Base-by-base conservation (phyloP, 2,329 filamentous ascomycete species). In the Beauveria bassiana region DNA sequence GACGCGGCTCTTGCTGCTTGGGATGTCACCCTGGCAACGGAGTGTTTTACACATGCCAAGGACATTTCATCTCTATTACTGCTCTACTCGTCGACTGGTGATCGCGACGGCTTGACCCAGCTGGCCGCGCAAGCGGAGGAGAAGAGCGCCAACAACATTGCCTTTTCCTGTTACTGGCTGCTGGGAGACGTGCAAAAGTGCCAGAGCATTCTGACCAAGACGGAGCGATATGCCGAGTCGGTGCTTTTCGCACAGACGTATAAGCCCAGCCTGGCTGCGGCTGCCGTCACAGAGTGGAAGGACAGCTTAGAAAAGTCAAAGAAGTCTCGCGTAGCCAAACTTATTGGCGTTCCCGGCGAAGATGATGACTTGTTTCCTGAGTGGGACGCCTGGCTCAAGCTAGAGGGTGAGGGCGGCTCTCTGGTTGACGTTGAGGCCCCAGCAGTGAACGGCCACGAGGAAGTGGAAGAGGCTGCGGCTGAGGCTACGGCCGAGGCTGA, bases 201-300 rank as follows among this genome's bases (percentile, higher is more conserved):
- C 70, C 86, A 93, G 24, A 86, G 91, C 61, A 82, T 96, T 7
- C 83, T 99, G 12, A 81, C 85, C 53, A 86, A 87, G 73, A 97
- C 93, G 0, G 87, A 87, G 66, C 84, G 95, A 51, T 77, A 87
- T 42, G 88, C 93, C 0, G 95, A 99, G 75, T 90, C 95, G 0
- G 92, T 92, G 0, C 81, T 99, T 31, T 96, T 98, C 73, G 86
- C 91, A 5, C 93, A 98, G 76, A 99, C 93, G 3, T 99, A 98
- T 77, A 95, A 93, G 78, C 95, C 95, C 0, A 93, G 88, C 65
- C 74, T 87, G 31, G 85, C 91, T 16, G 77, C 81, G 1, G 82
- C 79, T 1, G 80, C 92, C 1, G 91, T 90, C 5, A 80, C 81
- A 63, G 77, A 84, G 64, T 99, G 93, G 95, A 97, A 96, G 77